phyloP scores from a whole-genome alignment of 345 rosid species.

The Boechera stricta region DNA sequence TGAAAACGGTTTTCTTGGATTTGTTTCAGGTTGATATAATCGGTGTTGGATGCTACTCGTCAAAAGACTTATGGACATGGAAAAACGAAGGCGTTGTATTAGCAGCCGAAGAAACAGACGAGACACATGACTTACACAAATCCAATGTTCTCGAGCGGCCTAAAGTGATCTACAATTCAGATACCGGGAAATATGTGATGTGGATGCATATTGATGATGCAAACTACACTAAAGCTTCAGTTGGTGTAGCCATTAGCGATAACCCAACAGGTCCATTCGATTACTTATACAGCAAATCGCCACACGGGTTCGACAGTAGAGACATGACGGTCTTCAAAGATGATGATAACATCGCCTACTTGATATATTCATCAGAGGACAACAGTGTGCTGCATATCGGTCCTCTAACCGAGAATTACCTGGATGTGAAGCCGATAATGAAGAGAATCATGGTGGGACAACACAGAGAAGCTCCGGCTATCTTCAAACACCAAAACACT shows the following conservation, averaged over 20 bases:
- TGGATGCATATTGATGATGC: constrained; percentile 96
- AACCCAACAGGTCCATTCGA: constrained; percentile 84
- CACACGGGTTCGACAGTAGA: constrained; percentile 86
- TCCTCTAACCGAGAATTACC: constrained; percentile 72
- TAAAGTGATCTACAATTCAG: constrained; percentile 82
- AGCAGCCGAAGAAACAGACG: constrained; percentile 71
- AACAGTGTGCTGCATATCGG: constrained; percentile 90
- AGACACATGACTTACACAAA: constrained; percentile 82
- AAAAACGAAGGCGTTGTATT: constrained; percentile 88
- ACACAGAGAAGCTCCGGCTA: constrained; percentile 88
- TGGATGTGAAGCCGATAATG: constrained; percentile 59
- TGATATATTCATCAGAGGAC: constrained; percentile 84
- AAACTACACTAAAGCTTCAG: constrained; percentile 90
- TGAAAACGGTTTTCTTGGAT: constrained; percentile 12
- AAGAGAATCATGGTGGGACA: constrained; percentile 74
- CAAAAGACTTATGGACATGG: constrained; percentile 94
- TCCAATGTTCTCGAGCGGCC: constrained; percentile 92
- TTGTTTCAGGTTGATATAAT: constrained; percentile 82
- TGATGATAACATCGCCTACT: constrained; percentile 73
- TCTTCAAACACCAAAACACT: constrained; percentile 75
- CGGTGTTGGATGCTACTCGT: constrained; percentile 96
- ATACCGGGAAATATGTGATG: constrained; percentile 81
- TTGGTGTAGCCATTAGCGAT: constrained; percentile 77
- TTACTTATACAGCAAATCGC: constrained; percentile 71
- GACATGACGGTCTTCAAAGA: constrained; percentile 97